Percentiles rank a stretch among this genome's conserved stretches.
Conservation (phyloP, 2,329 filamentous ascomycete species). For the Xylariaceae sp. region DNA sequence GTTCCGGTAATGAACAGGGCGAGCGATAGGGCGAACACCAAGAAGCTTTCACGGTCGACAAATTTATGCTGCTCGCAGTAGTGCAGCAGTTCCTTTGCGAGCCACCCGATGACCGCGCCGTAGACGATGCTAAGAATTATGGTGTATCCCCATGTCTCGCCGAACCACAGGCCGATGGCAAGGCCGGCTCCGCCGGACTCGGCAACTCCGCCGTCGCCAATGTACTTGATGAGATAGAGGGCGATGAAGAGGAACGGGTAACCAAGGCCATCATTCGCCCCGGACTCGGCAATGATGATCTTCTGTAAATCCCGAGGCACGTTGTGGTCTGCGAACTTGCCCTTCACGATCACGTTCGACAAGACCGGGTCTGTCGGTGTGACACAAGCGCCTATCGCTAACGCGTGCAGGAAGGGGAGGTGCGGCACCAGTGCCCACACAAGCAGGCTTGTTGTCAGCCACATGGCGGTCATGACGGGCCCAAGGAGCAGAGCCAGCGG, state of each 20-base stretch:
- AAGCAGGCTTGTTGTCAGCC: constrained; percentile 72
- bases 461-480: constrained; percentile 82
- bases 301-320: constrained; percentile 76
- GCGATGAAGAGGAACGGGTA: constrained; percentile 86
- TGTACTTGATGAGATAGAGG: constrained; percentile 76
- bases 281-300: constrained; percentile 76
- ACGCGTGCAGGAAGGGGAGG: constrained; percentile 68
- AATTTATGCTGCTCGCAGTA: constrained; percentile 77
- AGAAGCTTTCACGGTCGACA: constrained; percentile 80
- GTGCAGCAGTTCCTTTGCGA: constrained; percentile 75
- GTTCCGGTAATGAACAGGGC: constrained; percentile 84
- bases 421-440: constrained; percentile 71
- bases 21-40: constrained; percentile 79
- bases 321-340: constrained; percentile 87
- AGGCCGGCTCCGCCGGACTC: constrained; percentile 54
- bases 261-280: constrained; percentile 82
- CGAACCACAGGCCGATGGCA: constrained; percentile 77
- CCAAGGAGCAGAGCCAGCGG: constrained; percentile 69
- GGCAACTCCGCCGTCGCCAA: constrained; percentile 50
- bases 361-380: constrained; percentile 87
- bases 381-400: constrained; percentile 79
- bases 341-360: constrained; percentile 87
- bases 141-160: constrained; percentile 77
- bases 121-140: constrained; percentile 75
- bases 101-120: constrained; percentile 70